Conservation (phyloP, 2,329 filamentous ascomycete species). For the Claviceps digitariae region DNA sequence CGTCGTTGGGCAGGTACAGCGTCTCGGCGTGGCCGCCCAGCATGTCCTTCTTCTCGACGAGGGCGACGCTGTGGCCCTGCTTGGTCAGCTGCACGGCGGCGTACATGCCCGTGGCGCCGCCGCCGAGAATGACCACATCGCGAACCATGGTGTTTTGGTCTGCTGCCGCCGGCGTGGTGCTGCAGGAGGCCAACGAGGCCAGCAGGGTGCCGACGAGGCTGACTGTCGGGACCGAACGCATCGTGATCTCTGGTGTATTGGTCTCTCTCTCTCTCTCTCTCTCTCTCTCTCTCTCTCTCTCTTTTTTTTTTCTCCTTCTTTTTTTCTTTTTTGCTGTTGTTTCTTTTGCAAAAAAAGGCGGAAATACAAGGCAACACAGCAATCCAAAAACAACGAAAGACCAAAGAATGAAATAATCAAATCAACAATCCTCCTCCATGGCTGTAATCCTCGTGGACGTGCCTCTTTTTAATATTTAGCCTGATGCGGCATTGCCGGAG, state of each 20-base stretch:
- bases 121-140: slow-evolving; percentile 24
- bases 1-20: slow-evolving; percentile 1
- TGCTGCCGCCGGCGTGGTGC: background rate
- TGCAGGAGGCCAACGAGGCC: background rate
- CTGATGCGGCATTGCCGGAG: background rate
- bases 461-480: background rate
- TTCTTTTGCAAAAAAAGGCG: background rate
- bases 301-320: background rate
- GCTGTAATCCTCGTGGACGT: background rate
- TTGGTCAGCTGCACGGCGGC: slow-evolving; percentile 25
- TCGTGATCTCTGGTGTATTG: background rate
- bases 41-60: slow-evolving; percentile 23
- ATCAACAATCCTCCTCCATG: background rate
- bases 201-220: background rate
- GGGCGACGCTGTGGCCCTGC: slow-evolving; percentile 19
- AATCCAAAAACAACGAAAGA: background rate
- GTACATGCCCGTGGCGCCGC: slow-evolving; percentile 26
- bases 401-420: background rate
- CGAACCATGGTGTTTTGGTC: slow-evolving; percentile 4
- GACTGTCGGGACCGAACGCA: background rate
- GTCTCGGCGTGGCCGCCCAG: slow-evolving; percentile 31
- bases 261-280: too few species aligned
- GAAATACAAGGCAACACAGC: background rate
- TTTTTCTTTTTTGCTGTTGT: background rate
- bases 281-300: too few species aligned